Base-by-base conservation (phyloP, 1,284 basidiomycete genomes). In the Pholiota adiposa region DNA sequence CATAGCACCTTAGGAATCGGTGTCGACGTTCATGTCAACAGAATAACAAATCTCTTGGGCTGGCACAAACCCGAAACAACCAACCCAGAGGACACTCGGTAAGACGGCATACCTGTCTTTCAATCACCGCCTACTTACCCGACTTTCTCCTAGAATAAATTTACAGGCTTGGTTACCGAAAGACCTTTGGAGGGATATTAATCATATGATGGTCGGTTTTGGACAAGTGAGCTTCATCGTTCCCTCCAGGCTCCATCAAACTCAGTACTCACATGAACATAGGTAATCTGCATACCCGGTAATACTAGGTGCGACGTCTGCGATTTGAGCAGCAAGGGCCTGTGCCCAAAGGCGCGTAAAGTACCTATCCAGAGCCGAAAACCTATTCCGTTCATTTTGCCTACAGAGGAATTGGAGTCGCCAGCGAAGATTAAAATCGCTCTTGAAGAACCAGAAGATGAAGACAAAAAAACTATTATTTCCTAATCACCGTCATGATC, bases 11-110 rank as follows among this genome's bases (percentile, higher is more conserved):
- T 85, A n/a, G 97, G 96, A 0, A 97, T 99, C 38, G 97, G 97
- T 0, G 96, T 98, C 0, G 97, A 98, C 68, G 91, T 94, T 0
- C 96, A 99, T 70, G 97, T 99, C 0, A 96, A 98, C 67, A 82
- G 97, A 0, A 96, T 98, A 58, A 94, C 95, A 12, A 97, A 98
- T 68, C 83, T 96, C 18, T 76, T 98, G 0, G 89, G 92, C 21
- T 98, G 97, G 97, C 94, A 97, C 73, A 85, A 86, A 56, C 86
- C 84, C 2, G 85, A 86, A 4, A 97, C 95, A 0, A 93, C 89
- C 67, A 91, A 82, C 1, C 92, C 97, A 0, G 96, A 98, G 72
- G 86, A 93, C 69, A 98, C 97, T 0, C 79, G 93, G 90, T 89
- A 59, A 31, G 69, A 29, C 6, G n/a, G 14, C 58, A 27, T 16